Evolutionary conservation across 2,329 filamentous ascomycete genomes (phyloP), one percentile per base, ranked within the genome.

Genomic region (Aspergillus melleus): DNA sequence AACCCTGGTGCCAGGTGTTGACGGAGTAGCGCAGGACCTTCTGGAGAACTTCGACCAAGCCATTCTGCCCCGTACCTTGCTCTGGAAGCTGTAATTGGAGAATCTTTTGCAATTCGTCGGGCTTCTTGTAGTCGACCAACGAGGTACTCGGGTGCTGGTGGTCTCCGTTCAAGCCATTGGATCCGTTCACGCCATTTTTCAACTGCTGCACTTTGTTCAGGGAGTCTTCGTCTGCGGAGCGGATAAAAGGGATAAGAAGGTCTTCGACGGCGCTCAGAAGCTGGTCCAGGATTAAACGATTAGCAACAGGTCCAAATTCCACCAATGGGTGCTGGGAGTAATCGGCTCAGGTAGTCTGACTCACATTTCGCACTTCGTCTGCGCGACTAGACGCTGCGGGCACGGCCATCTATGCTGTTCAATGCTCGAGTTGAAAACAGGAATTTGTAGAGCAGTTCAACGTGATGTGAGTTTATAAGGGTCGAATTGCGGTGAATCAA

Each of bases 1-100:
- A 99, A 11, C 94, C 94, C 76, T 96, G 93, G 71, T 96, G 90
- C 91, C 93, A 98, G n/a, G 94, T 97, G 78, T 99, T 99, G 71
- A 98, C 94, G 70, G 90, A 95, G 76, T 96, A 92, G 64, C 86
- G 83, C 47, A 98, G 81, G 20, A 97, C 82, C 61, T 87, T 84
- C 65, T 87, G 80, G 50, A 96, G 83, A 3, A 86, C 86, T 36
- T 86, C 82, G 29, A 96, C 79, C 32, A 97, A 79, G 0, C 93
- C 94, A 49, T 90, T 85, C 67, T 90, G 90, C 1, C 88, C 66
- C 32, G 68, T 68, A 20, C 89, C 62, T 79, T 80, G 8, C 85
- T 88, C 3, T 0, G 89, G 87, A 6, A 92, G 78, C 6, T 73
- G 67, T 8, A 81, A 65, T 47, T 76, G 68, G 2, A 84, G 76